Evolutionary conservation across 148 eudicot species (phyloP).

Genomic region (Fagopyrum tataricum): DNA sequence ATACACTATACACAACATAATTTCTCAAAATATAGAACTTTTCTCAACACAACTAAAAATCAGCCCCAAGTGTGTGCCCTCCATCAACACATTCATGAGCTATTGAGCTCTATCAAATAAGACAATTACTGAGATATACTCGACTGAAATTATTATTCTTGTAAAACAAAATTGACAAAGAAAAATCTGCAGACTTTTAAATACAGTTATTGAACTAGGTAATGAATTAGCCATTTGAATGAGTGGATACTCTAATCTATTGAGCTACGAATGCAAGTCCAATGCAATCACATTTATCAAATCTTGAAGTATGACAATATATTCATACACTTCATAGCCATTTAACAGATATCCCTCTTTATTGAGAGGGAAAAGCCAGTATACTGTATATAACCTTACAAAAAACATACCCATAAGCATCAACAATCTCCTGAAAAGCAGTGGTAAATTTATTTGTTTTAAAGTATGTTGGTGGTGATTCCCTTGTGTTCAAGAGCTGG

Average conservation of each 20-base stretch:
- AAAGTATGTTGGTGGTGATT: slow-evolving; percentile 89
- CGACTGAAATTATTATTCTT: neutral
- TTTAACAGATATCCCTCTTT: neutral
- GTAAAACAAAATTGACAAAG: neutral
- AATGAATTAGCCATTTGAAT: neutral
- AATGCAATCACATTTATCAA: neutral
- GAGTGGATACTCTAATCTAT: neutral
- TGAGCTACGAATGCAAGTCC: neutral
- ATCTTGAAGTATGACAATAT: neutral
- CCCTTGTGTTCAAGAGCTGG: slow-evolving; percentile 77
- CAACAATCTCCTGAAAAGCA: slow-evolving; percentile 88
- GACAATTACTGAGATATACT: neutral
- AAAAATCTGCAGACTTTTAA: neutral
- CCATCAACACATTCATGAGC: neutral
- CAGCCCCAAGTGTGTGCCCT: neutral
- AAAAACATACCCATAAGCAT: slow-evolving; percentile 88
- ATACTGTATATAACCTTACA: neutral
- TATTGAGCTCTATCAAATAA: neutral
- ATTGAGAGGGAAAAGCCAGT: neutral
- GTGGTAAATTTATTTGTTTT: slow-evolving; percentile 79
- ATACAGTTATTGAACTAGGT: neutral
- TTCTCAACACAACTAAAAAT: neutral
- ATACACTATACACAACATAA: neutral
- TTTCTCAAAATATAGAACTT: neutral
- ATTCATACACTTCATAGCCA: neutral